Conservation (phyloP, 305 asterid genomes). For the Fraxinus albicans region DNA sequence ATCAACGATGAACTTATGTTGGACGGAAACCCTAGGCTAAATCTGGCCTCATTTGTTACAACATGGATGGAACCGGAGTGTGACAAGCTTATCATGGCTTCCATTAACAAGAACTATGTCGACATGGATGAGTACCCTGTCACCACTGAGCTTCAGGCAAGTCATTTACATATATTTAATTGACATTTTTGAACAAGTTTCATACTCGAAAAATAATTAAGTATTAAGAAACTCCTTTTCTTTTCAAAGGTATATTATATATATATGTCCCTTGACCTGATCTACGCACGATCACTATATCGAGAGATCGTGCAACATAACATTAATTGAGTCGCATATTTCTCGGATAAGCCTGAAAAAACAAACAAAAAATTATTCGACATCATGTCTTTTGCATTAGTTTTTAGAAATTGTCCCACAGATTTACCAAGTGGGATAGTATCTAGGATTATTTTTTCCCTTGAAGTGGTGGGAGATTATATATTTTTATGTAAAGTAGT, state of each 20-base stretch:
- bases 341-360: not conserved
- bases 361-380: not conserved
- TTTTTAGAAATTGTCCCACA: no score
- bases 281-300: not conserved
- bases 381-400: no score
- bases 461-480: not conserved
- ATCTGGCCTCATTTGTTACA: slow-evolving; percentile 79
- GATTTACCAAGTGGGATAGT: not conserved
- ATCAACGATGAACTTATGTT: slow-evolving; percentile 82
- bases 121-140: slow-evolving; percentile 88
- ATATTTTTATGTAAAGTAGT: not conserved
- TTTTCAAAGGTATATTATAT: no score
- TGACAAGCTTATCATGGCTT: slow-evolving; percentile 66
- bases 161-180: not conserved
- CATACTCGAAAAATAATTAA: not conserved
- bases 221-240: not conserved
- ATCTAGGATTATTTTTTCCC: not conserved
- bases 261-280: not conserved
- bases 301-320: not conserved
- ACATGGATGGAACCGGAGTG: slow-evolving; percentile 97
- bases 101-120: slow-evolving; percentile 69
- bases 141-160: slow-evolving; percentile 75
- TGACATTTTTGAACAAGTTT: not conserved
- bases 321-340: not conserved
- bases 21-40: slow-evolving; percentile 82